These are phyloP conservation scores for Apophysomyces variabilis DNA, from an alignment of 371 early-diverging fungal genomes.

Conservation along the genomic window DNA sequence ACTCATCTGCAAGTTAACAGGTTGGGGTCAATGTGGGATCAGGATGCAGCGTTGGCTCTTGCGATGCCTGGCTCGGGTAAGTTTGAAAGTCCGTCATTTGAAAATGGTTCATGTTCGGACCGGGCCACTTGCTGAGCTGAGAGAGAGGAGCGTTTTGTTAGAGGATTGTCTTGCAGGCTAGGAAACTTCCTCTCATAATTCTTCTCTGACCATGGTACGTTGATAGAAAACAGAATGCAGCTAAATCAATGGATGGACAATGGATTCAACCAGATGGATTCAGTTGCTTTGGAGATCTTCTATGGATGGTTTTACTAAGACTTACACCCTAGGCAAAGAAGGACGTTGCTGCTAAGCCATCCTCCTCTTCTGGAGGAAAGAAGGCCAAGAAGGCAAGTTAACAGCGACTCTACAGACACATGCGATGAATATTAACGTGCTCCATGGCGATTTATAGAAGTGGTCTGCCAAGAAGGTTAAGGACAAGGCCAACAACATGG, in stretches of 20 bases:
- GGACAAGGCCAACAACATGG: conserved; percentile 98
- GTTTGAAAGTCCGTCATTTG: too few relatives aligned
- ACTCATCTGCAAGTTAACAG: too few relatives aligned
- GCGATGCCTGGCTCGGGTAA: too few relatives aligned
- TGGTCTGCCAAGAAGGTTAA: conserved; percentile 97
- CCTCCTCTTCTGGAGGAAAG: conserved; percentile 83
- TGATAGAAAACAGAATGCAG: background rate
- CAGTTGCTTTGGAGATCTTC: background rate
- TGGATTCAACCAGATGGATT: background rate
- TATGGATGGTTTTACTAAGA: background rate
- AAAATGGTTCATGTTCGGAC: background rate
- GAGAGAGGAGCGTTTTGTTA: background rate
- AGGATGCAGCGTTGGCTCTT: too few relatives aligned
- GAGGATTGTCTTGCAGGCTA: background rate
- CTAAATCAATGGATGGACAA: background rate
- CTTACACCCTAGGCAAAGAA: conserved; percentile 59
- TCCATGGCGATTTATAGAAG: conserved; percentile 58
- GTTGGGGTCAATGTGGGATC: too few relatives aligned
- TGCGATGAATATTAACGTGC: conserved; percentile 18
- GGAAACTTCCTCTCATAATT: conserved; percentile 9
- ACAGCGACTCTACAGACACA: conserved; percentile 16
- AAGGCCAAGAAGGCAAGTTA: conserved; percentile 74
- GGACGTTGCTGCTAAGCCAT: conserved; percentile 68
- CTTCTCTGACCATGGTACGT: conserved; percentile 12
- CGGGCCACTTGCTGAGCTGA: too few relatives aligned